Conservation (phyloP, 441 rosid genomes). For the Populus hybrid region DNA sequence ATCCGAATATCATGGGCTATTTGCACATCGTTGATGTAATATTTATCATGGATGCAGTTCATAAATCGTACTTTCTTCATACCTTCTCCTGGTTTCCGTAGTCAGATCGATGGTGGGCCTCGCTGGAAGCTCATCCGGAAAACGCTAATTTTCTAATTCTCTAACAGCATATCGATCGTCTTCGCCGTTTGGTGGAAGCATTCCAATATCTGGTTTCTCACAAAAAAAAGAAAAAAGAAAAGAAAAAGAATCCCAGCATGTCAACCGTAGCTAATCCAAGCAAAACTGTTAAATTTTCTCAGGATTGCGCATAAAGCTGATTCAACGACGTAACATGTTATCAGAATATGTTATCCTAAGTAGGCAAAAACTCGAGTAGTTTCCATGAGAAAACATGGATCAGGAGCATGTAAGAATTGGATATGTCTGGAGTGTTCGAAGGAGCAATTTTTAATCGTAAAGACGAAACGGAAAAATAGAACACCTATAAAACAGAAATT, state of each 20-base stretch:
- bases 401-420: too few species aligned
- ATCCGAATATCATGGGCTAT: not conserved
- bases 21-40: too few species aligned
- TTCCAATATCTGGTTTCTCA: too few species aligned
- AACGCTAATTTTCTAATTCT: not conserved
- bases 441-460: not conserved
- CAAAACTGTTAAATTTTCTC: too few species aligned
- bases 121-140: not conserved
- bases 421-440: too few species aligned
- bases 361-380: not conserved
- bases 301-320: not conserved
- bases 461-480: conserved; percentile 13
- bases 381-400: too few species aligned
- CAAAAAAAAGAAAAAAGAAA: too few species aligned
- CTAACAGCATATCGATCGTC: not conserved
- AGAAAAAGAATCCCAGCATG: too few species aligned
- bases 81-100: not conserved
- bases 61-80: not conserved
- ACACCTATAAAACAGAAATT: not conserved
- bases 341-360: not conserved
- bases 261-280: too few species aligned
- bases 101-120: not conserved
- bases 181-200: not conserved
- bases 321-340: not conserved
- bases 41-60: too few species aligned